A percentile compares a stretch with the other conserved stretches of the same genome.
Conservation (phyloP, 257 asterid genomes). For the Plantago major region DNA sequence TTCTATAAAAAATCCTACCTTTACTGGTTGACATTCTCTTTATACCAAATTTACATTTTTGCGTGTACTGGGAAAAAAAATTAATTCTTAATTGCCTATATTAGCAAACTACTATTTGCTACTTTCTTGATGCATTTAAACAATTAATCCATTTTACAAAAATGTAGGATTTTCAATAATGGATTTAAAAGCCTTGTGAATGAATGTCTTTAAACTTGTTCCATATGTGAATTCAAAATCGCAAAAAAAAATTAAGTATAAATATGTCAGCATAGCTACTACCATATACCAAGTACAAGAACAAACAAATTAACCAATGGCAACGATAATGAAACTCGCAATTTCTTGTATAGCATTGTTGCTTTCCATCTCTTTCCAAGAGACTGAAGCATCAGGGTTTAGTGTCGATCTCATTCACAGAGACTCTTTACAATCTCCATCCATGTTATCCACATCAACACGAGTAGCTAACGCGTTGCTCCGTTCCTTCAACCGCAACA, state of each 20-base stretch:
- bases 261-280: background rate
- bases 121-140: background rate
- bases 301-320: conserved; percentile 6
- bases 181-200: background rate
- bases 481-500: conserved; percentile 41
- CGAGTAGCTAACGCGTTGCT: conserved; percentile 25
- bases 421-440: conserved; percentile 43
- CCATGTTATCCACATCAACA: conserved; percentile 19
- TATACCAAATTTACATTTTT: too few species aligned
- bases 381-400: conserved; percentile 38
- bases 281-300: background rate
- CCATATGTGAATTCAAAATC: too few species aligned
- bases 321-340: conserved; percentile 17
- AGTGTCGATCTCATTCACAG: conserved; percentile 55
- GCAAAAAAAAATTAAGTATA: background rate
- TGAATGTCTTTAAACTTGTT: background rate
- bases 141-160: background rate
- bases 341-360: conserved; percentile 18
- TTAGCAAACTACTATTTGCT: too few species aligned
- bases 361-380: conserved; percentile 1
- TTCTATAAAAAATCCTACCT: too few species aligned
- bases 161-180: background rate
- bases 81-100: background rate
- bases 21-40: background rate
- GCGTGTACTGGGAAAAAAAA: too few species aligned